Base-by-base conservation (phyloP, 2,329 filamentous ascomycete species). In the Botrytis byssoidea region DNA sequence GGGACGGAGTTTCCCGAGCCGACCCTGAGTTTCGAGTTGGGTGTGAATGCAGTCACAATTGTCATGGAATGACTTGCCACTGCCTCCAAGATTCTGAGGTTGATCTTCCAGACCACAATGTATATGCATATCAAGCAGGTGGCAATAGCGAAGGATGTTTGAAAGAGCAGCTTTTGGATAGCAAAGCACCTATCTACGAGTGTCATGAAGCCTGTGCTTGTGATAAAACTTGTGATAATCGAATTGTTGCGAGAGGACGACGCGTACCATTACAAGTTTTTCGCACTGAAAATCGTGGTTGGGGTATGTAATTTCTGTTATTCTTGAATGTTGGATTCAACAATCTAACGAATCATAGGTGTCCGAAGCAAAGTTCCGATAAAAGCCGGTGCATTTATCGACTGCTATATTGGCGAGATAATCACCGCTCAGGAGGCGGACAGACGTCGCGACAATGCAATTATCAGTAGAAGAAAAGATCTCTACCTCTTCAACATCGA, bases 401-500 rank as follows among this genome's bases (percentile, higher is more conserved):
- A 95, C 80, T 88, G 88, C 12, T 97, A 96, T 79, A 86, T 94
- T 12, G 93, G 93, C 20, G 90, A 92, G 80, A 85, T 92, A 73
- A 90, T 93, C 77, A 90, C 89, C 1, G 84, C 86, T 0, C 77
- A 81, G 3, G 90, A 95, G 82, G 92, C 93, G 0, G 86, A 90
- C 25, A 83, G 85, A 2, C 89, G 93, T 4, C 90, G 93, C 10
- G 83, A 84, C 1, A 82, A 84, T 0, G 87, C 89, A 3, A 84
- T 85, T 44, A 82, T 88, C 4, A 86, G 87, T 0, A 85, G 88
- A 74, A 85, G 86, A n/a, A 95, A 95, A 78, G 90, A 92, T 35
- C 89, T 92, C 0, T 96, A 96, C 77, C 86, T 96, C 1, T 96
- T 95, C 81, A 89, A 88, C 1, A 88, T 97, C 1, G 93, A 97